phyloP scores from a whole-genome alignment of 2,329 filamentous ascomycete species.

The Alternaria panax region DNA sequence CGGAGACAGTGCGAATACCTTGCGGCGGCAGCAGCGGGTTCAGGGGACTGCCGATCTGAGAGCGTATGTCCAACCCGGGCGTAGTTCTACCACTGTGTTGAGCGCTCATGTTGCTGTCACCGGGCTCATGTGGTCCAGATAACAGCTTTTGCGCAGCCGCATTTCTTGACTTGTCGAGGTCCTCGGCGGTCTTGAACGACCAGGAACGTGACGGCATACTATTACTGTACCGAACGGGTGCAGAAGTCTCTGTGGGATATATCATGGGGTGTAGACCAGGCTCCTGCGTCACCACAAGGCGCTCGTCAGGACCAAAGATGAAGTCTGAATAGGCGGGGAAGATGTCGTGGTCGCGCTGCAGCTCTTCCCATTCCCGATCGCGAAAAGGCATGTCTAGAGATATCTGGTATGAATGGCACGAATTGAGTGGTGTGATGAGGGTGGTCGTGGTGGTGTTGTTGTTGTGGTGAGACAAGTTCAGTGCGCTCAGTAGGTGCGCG shows the following conservation, averaged over 20 bases:
- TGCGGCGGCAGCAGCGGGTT: background rate
- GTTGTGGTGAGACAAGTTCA: background rate
- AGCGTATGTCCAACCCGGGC: background rate
- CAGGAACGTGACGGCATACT: conserved; percentile 14
- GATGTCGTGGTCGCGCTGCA: conserved; percentile 24
- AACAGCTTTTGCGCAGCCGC: background rate
- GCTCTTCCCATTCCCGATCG: conserved; percentile 27
- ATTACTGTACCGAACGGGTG: conserved; percentile 12
- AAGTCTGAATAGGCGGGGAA: conserved; percentile 37
- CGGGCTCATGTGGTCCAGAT: background rate
- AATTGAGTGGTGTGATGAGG: background rate
- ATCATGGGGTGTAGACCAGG: conserved; percentile 28
- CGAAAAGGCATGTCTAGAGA: conserved; percentile 22
- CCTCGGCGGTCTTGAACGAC: background rate
- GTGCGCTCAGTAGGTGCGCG: background rate
- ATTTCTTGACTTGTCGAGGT: background rate
- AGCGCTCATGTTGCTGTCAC: background rate
- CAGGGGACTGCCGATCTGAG: background rate
- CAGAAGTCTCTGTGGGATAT: background rate
- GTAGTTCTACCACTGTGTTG: background rate
- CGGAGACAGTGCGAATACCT: background rate
- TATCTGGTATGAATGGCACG: background rate
- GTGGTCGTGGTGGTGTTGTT: background rate
- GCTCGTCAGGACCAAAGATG: conserved; percentile 25
- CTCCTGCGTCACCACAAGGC: conserved; percentile 17